A percentile compares a stretch with the other conserved stretches of the same genome.
phyloP scores from a whole-genome alignment of 1,284 basidiomycete species.

The Austroboletus niveus region DNA sequence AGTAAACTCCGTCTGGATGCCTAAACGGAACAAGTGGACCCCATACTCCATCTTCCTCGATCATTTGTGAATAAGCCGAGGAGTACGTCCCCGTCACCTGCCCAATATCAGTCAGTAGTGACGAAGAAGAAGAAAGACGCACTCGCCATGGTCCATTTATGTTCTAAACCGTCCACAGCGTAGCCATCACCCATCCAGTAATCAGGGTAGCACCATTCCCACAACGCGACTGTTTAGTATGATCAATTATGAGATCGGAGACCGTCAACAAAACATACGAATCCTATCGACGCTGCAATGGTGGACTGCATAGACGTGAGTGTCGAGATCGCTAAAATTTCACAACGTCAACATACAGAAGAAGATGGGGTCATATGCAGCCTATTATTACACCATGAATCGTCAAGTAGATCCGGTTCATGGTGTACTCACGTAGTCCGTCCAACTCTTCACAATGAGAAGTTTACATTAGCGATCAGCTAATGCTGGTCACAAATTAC shows the following conservation, averaged over 20 bases:
- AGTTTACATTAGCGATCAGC: background rate
- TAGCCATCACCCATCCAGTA: slow-evolving; percentile 25
- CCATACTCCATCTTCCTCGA: slow-evolving; percentile 18
- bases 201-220: slow-evolving; percentile 27
- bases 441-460: slow-evolving; percentile 6
- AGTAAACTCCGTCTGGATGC: slow-evolving; percentile 21
- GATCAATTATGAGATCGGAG: background rate
- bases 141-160: slow-evolving; percentile 23
- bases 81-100: slow-evolving; percentile 20
- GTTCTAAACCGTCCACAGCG: slow-evolving; percentile 2
- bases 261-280: slow-evolving; percentile 7
- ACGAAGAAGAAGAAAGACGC: background rate
- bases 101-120: background rate
- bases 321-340: background rate
- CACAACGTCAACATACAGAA: slow-evolving; percentile 14
- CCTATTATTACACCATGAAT: slow-evolving; percentile 8
- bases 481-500: slow-evolving; percentile 1
- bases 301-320: slow-evolving; percentile 16
- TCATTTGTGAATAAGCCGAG: slow-evolving; percentile 18
- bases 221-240: slow-evolving; percentile 20
- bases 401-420: no score
- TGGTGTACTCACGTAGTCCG: slow-evolving; percentile 22
- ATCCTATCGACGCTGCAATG: slow-evolving; percentile 26
- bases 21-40: slow-evolving; percentile 23
- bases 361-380: slow-evolving; percentile 25